Evolutionary conservation across 2,329 filamentous ascomycete genomes (phyloP), one percentile per base, ranked within the genome.

Genomic region (Beauveria varroae): DNA sequence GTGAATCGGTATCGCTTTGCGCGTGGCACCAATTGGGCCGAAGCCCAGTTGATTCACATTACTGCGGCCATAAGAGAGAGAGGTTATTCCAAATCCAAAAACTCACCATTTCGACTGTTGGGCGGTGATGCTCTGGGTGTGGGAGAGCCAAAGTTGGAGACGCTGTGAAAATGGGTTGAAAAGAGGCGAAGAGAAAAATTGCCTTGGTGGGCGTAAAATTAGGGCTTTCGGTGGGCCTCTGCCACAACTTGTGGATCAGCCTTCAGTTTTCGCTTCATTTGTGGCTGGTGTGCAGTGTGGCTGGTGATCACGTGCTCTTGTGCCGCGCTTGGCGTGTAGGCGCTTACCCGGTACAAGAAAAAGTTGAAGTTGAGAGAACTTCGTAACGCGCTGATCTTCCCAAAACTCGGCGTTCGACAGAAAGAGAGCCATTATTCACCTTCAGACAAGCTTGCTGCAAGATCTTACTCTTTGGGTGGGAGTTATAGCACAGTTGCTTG

Each of bases 91-190:
- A 68, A 65, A 61, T 63, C 41, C 47, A 57, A 18, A 41, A 40
- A 76, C 75, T 77, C 71, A 77, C 75, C 75, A 77, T 77, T 68
- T 76, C 77, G 73, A 68, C 72, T 59, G 65, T 68, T 71, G 68
- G 69, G 70, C 71, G 67, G 62, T 63, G 71, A 64, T 74, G 70
- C 71, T 75, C 69, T 57, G 58, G 54, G 56, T 65, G 62, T 62
- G 57, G 58, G 49, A 56, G 49, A 63, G 64, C 62, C 62, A 73
- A 68, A 68, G 66, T 72, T 66, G 67, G 66, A 66, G 68, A 68
- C 68, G 67, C 70, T 66, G 66, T 68, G 66, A 65, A 64, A 64
- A 68, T 68, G 67, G 67, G 64, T 67, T 66, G 65, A 64, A 65
- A 66, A 63, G 63, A 62, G 66, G 62, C 61, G 61, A 65, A 67